Base-by-base conservation (phyloP, 306 rosid genomes). In the Neltuma alba region DNA sequence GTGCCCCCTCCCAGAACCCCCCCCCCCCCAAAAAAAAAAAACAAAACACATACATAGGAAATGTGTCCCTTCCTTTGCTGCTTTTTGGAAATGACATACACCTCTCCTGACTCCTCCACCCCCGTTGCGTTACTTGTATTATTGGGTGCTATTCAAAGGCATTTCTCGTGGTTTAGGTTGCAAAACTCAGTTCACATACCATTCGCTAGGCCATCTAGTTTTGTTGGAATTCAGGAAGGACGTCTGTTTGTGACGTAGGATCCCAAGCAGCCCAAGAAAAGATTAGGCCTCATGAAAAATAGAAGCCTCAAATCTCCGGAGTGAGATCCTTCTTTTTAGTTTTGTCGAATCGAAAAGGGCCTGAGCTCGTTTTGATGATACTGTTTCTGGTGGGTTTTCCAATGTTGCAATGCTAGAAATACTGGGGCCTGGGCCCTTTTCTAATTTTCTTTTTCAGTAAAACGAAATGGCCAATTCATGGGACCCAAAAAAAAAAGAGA, bases 61-160 rank as follows among this genome's bases (percentile, higher is more conserved):
- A 40, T 16, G 42, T 54, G 62, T 50, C 79, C 50, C 75, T 81
- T 7, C 61, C 14, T n/a, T 0, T 75, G 48, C 47, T 52, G 45
- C 78, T 80, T 80, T 77, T 44, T 65, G 83, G 83, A 80, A 74
- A 74, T 60, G 87, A 72, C 85, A 64, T 9, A 21, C 4, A 9
- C 44, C 82, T 78, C 57, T 75, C 54, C n/a, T n/a, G n/a, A n/a
- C n/a, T n/a, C n/a, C 60, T 80, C 2, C 20, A 23, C 61, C 80
- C 23, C 76, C 78, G 45, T 31, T 74, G 73, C 55, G 85, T 82
- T 77, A 36, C 54, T 61, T 85, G 80, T 75, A 57, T 25, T 75
- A 57, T 25, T 21, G 63, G 63, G 33, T 23, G 63, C 16, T 25
- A 2, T 28, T 23, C 33, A 75, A 36, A 64, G 63, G 72, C 80